Evolutionary conservation across 176 grass and related monocot genomes (phyloP).

Genomic region (Leersia perrieri): DNA sequence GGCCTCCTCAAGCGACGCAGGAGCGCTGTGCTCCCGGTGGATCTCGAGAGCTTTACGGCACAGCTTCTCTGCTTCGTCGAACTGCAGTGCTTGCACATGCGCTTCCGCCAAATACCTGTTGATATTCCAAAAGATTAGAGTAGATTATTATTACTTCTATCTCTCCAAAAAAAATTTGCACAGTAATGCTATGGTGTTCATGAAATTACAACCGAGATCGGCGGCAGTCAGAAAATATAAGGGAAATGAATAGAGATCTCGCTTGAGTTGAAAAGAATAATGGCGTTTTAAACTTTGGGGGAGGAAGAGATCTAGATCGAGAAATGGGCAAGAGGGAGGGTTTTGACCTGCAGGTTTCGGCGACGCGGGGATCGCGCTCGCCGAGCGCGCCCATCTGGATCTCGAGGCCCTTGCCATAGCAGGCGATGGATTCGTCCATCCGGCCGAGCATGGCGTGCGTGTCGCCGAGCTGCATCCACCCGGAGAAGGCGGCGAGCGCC

Average conservation of each 20-base stretch:
- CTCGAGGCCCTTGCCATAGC: constrained; percentile 89
- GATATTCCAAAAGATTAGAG: neutral
- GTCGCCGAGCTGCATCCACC: constrained; percentile 99
- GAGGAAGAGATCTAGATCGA: constrained; percentile 33
- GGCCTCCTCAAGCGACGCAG: constrained; percentile 87
- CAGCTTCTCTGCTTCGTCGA: constrained; percentile 90
- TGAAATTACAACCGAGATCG: constrained; percentile 2
- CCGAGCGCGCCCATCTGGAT: constrained; percentile 95
- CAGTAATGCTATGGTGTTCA: neutral
- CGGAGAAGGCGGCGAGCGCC: constrained; percentile 87
- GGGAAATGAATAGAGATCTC: neutral
- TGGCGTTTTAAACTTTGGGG: neutral
- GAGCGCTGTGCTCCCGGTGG: constrained; percentile 84
- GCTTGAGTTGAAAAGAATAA: neutral
- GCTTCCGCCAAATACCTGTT: constrained; percentile 90
- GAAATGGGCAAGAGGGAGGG: neutral
- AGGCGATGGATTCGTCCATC: constrained; percentile 86
- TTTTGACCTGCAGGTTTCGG: constrained; percentile 81
- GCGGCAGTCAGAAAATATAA: neutral
- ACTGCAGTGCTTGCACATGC: constrained; percentile 90
- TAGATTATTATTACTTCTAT: neutral
- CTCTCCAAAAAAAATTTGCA: no score
- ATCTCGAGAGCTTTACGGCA: constrained; percentile 83
- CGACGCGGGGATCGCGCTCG: constrained; percentile 80
- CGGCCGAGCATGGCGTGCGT: constrained; percentile 93